Evolutionary conservation across 257 asterid species (phyloP).

Genomic region (Striga asiatica): DNA sequence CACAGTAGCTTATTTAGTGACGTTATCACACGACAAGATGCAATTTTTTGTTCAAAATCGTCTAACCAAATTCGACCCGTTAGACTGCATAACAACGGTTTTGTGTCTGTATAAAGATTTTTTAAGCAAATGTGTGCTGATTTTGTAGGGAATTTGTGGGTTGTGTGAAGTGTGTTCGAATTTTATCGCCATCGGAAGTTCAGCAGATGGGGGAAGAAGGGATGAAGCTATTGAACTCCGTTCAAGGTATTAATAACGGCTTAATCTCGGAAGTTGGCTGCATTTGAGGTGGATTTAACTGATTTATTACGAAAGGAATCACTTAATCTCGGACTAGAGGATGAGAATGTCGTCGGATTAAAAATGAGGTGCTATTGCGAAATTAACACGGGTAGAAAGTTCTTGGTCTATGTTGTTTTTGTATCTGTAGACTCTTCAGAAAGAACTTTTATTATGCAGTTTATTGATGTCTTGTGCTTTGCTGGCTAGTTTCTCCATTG

Average conservation of each 20-base stretch:
- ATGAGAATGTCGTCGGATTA: no score
- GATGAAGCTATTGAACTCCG: slow-evolving; percentile 66
- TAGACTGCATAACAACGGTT: no score
- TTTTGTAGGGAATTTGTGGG: slow-evolving; percentile 71
- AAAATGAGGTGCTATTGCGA: no score
- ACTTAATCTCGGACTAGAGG: no score
- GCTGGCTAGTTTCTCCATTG: no score
- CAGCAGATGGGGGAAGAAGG: slow-evolving; percentile 94
- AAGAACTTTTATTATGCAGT: neutral
- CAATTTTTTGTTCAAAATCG: no score
- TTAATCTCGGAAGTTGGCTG: slow-evolving; percentile 23
- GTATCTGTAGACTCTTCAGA: neutral
- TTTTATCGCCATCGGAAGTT: slow-evolving; percentile 71
- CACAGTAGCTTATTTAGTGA: no score
- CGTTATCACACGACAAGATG: no score
- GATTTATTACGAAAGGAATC: neutral
- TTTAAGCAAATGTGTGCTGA: no score
- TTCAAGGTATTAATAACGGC: slow-evolving; percentile 28
- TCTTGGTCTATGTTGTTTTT: slow-evolving; percentile 6
- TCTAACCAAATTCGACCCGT: no score
- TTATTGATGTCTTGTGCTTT: neutral
- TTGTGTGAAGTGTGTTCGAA: slow-evolving; percentile 74
- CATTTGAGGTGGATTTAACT: slow-evolving; percentile 16
- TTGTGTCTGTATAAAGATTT: no score
- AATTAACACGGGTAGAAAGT: neutral